Percentiles rank a stretch among this genome's conserved stretches.
Conservation (phyloP, 1,284 basidiomycete genomes). For the Earliella scabrosa region DNA sequence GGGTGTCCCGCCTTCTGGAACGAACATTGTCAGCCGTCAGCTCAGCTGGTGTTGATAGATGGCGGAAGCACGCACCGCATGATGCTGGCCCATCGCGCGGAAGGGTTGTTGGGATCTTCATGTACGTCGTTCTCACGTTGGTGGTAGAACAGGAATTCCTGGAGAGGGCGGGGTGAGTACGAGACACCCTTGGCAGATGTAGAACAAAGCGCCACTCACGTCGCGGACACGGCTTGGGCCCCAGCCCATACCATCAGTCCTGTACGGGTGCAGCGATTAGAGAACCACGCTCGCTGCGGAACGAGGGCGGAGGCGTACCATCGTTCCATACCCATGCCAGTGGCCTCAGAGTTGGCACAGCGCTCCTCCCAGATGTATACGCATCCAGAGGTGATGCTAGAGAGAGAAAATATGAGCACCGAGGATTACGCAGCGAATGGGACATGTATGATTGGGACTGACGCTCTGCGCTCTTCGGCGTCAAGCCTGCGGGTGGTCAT, state of each 20-base stretch:
- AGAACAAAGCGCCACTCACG: slow-evolving; percentile 43
- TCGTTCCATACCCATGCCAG: slow-evolving; percentile 80
- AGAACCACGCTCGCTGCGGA: not conserved
- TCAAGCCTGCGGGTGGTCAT: slow-evolving; percentile 80
- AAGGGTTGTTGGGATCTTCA: slow-evolving; percentile 65
- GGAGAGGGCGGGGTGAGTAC: slow-evolving; percentile 16
- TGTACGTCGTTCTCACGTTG: slow-evolving; percentile 73
- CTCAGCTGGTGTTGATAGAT: not conserved
- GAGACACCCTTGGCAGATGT: not conserved
- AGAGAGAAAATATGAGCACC: not conserved
- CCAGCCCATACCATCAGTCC: slow-evolving; percentile 85
- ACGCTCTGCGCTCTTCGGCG: slow-evolving; percentile 60
- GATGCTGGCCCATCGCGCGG: slow-evolving; percentile 77
- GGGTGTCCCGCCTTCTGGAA: slow-evolving; percentile 32
- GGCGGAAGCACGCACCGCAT: slow-evolving; percentile 51
- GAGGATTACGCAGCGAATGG: not conserved
- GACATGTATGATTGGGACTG: slow-evolving; percentile 4
- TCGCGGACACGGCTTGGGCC: slow-evolving; percentile 79
- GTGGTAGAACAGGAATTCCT: slow-evolving; percentile 85
- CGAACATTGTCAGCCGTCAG: slow-evolving; percentile 3
- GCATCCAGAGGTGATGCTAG: slow-evolving; percentile 56
- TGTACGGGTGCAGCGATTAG: slow-evolving; percentile 30
- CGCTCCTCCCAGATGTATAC: slow-evolving; percentile 88
- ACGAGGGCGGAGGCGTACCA: slow-evolving; percentile 47
- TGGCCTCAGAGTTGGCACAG: slow-evolving; percentile 74